Evolutionary conservation across 768 basidiomycete genomes (phyloP), one percentile per base, ranked within the genome.

Genomic region (Lactarius psammicola): DNA sequence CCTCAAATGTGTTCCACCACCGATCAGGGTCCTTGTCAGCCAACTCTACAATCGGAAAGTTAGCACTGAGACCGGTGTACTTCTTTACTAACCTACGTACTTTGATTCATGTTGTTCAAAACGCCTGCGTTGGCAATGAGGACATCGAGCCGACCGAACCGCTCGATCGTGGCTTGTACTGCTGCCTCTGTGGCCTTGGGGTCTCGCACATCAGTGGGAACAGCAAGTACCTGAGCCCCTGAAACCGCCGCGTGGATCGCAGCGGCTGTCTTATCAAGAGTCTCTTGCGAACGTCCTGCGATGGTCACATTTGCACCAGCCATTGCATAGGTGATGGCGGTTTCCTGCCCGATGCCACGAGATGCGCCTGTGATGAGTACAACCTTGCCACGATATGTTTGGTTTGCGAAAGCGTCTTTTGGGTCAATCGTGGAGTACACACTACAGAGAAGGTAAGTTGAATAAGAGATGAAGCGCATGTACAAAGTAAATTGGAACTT

Each of bases 11-110:
- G 36, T 38, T 38, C 36, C 36, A 38, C 36, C 36, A 38, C 15
- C 4, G 36, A 38, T 38, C 36, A 38, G 36, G 36, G 69, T 58
- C 72, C 54, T 63, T 65, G 36, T 71, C 70, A 17, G 4, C 63
- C 67, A 38, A 66, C 67, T 8, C 68, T 69, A 68, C 36, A 13
- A n/a, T 20, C 11, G 11, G 13, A 33, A 17, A 62, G 20, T 23
- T 42, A 5, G 28, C 8, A 40, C 26, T 15, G 26, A 34, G 58
- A n/a, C 40, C 1, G 38, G 4, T 28, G 3, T 30, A 13, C n/a
- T 13, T 42, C 36, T 40, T 23, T 40, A 26, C 8, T 49, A n/a
- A 23, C 15, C 9, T 11, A 64, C 63, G 40, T 38, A 38, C 36
- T 38, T 38, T 38, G 15, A 15, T 38, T 38, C 0, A 38, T 15